These are phyloP conservation scores for Penicillium cosmopolitanum DNA, from an alignment of 495 filamentous ascomycete genomes.

Conservation along the genomic window DNA sequence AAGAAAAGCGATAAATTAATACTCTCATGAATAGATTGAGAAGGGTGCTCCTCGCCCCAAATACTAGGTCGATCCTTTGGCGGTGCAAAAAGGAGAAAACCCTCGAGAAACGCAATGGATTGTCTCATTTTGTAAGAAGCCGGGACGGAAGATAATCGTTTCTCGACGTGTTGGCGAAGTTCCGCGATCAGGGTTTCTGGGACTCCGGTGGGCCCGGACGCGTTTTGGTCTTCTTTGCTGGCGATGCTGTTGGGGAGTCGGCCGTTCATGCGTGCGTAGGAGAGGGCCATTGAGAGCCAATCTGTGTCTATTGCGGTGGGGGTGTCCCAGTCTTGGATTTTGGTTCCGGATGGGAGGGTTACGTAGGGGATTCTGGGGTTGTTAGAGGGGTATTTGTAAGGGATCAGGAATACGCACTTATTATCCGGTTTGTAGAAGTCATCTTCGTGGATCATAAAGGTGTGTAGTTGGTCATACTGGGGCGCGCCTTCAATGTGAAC, in stretches of 20 bases:
- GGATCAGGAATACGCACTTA: slow-evolving; percentile 45
- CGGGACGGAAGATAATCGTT: slow-evolving; percentile 52
- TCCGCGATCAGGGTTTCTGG: no score
- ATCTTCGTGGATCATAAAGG: slow-evolving; percentile 87
- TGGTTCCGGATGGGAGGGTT: slow-evolving; percentile 43
- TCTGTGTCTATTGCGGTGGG: slow-evolving; percentile 69
- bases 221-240: no score
- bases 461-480: slow-evolving; percentile 27
- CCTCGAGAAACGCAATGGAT: slow-evolving; percentile 69
- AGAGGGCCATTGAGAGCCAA: slow-evolving; percentile 62
- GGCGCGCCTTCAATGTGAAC: slow-evolving; percentile 1
- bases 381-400: slow-evolving; percentile 30
- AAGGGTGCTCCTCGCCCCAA: slow-evolving; percentile 16
- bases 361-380: slow-evolving; percentile 53
- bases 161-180: no score
- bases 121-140: slow-evolving; percentile 34
- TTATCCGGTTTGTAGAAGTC: slow-evolving; percentile 85
- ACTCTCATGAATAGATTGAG: slow-evolving; percentile 48
- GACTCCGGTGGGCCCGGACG: no score
- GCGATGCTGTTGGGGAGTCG: slow-evolving; percentile 8
- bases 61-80: slow-evolving; percentile 12
- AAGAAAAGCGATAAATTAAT: slow-evolving; percentile 81
- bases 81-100: slow-evolving; percentile 77
- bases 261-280: slow-evolving; percentile 67
- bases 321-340: slow-evolving; percentile 87